Evolutionary conservation across 2,329 filamentous ascomycete genomes (phyloP).

Genomic region (Xylariaceae sp.): DNA sequence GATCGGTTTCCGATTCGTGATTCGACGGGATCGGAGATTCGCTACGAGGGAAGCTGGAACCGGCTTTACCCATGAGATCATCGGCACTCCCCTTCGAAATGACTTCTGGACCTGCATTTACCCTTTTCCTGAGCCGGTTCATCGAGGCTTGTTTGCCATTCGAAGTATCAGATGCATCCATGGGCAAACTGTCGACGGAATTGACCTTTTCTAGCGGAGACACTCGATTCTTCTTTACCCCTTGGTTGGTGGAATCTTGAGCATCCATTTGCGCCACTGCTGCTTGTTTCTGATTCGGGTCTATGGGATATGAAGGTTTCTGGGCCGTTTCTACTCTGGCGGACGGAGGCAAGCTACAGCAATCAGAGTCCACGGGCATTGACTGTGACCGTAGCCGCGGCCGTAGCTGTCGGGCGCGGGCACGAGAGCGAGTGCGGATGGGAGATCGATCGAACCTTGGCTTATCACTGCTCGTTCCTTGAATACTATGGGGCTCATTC

Average conservation of each 20-base stretch:
- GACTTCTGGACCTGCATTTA: neutral
- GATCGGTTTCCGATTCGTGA: neutral
- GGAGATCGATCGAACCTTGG: neutral
- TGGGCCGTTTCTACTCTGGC: neutral
- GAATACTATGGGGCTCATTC: neutral
- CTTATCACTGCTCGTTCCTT: slow-evolving; percentile 5
- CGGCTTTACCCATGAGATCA: neutral
- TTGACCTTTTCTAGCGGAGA: neutral
- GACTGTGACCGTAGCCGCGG: neutral
- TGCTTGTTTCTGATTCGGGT: neutral
- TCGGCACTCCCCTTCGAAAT: neutral
- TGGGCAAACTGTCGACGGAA: neutral
- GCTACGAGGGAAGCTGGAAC: neutral
- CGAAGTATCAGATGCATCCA: neutral
- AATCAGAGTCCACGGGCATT: neutral
- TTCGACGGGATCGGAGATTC: neutral
- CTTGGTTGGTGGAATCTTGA: neutral
- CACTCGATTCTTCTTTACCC: neutral
- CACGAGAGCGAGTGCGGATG: neutral
- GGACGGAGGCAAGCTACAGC: neutral
- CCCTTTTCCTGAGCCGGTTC: neutral
- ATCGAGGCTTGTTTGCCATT: neutral
- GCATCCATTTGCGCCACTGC: neutral
- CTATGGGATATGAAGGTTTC: neutral
- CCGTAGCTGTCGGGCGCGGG: neutral